phyloP scores from a whole-genome alignment of 2,329 filamentous ascomycete genomes.

The Fusarium tanahbumbuense region DNA sequence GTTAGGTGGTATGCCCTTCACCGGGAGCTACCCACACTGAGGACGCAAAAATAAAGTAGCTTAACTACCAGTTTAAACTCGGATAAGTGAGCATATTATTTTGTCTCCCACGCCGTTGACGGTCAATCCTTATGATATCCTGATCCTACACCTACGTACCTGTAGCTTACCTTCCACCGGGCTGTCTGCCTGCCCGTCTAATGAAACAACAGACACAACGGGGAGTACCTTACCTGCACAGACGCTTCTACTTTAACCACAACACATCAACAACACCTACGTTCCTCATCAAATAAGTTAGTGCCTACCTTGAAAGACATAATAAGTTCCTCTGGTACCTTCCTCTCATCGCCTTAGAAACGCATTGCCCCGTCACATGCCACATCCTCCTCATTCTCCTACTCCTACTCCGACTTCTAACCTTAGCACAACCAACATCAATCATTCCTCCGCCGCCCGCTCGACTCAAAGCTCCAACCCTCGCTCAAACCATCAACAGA shows the following conservation, averaged over 20 bases:
- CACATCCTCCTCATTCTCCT: slow-evolving; percentile 64
- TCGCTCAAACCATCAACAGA: slow-evolving; percentile 42
- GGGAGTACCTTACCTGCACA: slow-evolving; percentile 11
- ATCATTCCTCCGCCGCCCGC: slow-evolving; percentile 41
- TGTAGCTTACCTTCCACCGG: background rate
- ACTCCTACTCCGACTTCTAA: slow-evolving; percentile 59
- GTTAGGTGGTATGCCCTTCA: background rate
- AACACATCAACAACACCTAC: background rate
- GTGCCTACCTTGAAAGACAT: background rate
- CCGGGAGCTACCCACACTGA: background rate
- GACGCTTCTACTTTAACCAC: slow-evolving; percentile 15
- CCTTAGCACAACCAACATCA: slow-evolving; percentile 57
- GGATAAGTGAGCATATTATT: background rate
- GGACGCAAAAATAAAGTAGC: background rate
- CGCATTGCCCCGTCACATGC: slow-evolving; percentile 43
- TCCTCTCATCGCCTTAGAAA: background rate
- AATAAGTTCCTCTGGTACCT: background rate
- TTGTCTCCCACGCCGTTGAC: background rate
- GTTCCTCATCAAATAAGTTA: background rate
- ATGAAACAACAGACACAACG: background rate
- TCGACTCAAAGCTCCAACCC: slow-evolving; percentile 20
- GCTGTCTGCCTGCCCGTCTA: background rate
- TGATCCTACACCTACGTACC: background rate
- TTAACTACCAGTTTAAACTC: background rate
- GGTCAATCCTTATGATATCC: background rate